A percentile compares a stretch with the other conserved stretches of the same genome.
Evolutionary conservation across 441 rosid species (phyloP).

Genomic region (Pelargonium myrrhifolium): DNA sequence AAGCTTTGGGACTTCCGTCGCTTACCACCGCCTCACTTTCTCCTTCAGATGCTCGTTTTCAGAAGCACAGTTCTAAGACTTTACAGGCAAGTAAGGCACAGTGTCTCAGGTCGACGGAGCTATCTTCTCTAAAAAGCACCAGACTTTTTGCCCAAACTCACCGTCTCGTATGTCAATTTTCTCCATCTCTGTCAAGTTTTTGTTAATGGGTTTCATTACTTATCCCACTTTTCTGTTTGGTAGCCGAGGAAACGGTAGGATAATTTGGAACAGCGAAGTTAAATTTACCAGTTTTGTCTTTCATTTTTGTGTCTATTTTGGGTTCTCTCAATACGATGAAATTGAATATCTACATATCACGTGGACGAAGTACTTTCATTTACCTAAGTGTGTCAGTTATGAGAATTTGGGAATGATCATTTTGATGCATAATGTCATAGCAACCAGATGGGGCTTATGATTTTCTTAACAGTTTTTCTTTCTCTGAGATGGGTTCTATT

Average conservation of each 20-base stretch:
- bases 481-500: constrained; percentile 1
- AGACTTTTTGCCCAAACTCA: constrained; percentile 17
- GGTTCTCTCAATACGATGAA: neutral
- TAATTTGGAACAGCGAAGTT: neutral
- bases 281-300: neutral
- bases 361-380: too few relatives aligned
- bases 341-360: too few relatives aligned
- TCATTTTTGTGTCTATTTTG: neutral
- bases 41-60: constrained; percentile 17
- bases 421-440: too few relatives aligned
- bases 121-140: constrained; percentile 20
- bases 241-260: constrained; percentile 11
- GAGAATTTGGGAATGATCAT: too few relatives aligned
- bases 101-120: constrained; percentile 23
- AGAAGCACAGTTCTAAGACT: constrained; percentile 17
- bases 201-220: constrained; percentile 12
- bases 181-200: constrained; percentile 15
- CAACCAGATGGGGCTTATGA: neutral
- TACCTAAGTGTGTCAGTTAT: too few relatives aligned
- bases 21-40: constrained; percentile 30
- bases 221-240: neutral
- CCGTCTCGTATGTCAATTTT: constrained; percentile 31
- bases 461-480: constrained; percentile 4
- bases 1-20: constrained; percentile 44
- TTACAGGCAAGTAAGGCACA: constrained; percentile 19